Evolutionary conservation across 2,329 filamentous ascomycete genomes (phyloP), one percentile per base, ranked within the genome.

Genomic region (Epicoccum sorghinum): DNA sequence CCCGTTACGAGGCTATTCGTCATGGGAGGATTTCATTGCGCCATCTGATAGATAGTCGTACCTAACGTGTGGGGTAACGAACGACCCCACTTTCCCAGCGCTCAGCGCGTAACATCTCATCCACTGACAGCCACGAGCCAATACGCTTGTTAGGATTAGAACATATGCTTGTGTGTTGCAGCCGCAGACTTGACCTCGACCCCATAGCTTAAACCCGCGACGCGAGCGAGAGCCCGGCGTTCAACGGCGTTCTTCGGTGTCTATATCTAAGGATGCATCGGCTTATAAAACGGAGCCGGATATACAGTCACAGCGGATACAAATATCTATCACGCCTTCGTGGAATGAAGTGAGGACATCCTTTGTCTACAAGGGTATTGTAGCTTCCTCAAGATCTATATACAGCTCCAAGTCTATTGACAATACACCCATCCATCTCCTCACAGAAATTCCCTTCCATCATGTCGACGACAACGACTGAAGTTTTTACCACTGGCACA

Each of bases 391-490:
- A 10, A 23, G 7, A 3, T 24, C 18, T 47, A 44, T 48, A 24
- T 40, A 44, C 12, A 1, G 36, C n/a, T n/a, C 22, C 9, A 12
- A 10, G 3, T 23, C 30, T 29, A 12, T 36, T 30, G n/a, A 33
- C 25, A 9, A 7, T 12, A 33, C 5, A 7, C 25, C 13, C 33
- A 9, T 25, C 14, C 18, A 18, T 18, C 18, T 18, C 18, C 18
- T 18, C 18, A 18, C 18, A 18, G 18, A 18, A 18, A 18, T 18
- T 18, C 18, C 18, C 9, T 37, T 23, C 30, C 23, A 57, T 9
- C 33, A 68, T 67, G 64, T 41, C 64, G 38, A 65, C 62, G 4
- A 67, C 64, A 7, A 62, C 57, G 8, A 52, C 59, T 4, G 47
- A 66, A 30, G 54, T 60, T 9, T 37, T 42, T 2, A 48, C 45